Evolutionary conservation across 352 stramenopile genomes (phyloP), one percentile per base, ranked within the genome.

Genomic region (Phytophthora kernoviae): DNA sequence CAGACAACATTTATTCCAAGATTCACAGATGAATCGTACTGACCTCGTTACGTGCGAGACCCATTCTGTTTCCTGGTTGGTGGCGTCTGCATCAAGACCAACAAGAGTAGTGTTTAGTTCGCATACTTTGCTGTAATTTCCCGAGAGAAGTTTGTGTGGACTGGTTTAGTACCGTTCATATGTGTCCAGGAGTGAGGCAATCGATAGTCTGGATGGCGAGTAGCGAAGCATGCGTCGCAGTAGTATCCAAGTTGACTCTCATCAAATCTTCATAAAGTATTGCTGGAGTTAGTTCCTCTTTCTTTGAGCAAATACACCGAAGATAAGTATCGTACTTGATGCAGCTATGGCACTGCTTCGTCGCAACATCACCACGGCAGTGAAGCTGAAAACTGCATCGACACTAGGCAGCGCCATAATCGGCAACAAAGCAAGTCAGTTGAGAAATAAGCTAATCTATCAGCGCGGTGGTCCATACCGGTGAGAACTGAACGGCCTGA

Each of bases 321-420:
- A 52, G 1, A 10, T n/a, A 44, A 26, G 11, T 45, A 14, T 44
- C 61, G 24, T 73, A 91, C 84, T 89, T 87, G 50, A 72, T 57
- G 50, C 84, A 93, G 48, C 71, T 80, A 32, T 83, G 75, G 40
- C 84, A 93, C 33, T 87, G 81, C 37, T 75, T 87, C 6, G 80
- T 91, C 15, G 81, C 84, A 8, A 67, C 20, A 3, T 51, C 79
- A 5, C 56, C 55, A 24, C 56, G 70, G 49, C 84, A 91, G 3
- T 65, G 45, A 17, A 90, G 61, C 43, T 86, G 67, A 30, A 89
- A 89, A 43, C 73, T 87, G 30, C 81, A 90, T 40, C 65, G 62
- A 40, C 51, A 70, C 73, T 86, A 50, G 24, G n/a, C n/a, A n/a
- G n/a, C n/a, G n/a, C n/a, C n/a, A n/a, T n/a, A 52, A 30, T 53